Percentiles rank a stretch among this genome's conserved stretches.
Evolutionary conservation across 495 filamentous ascomycete genomes (phyloP).

Genomic region (Penicillium dipodomyicola): DNA sequence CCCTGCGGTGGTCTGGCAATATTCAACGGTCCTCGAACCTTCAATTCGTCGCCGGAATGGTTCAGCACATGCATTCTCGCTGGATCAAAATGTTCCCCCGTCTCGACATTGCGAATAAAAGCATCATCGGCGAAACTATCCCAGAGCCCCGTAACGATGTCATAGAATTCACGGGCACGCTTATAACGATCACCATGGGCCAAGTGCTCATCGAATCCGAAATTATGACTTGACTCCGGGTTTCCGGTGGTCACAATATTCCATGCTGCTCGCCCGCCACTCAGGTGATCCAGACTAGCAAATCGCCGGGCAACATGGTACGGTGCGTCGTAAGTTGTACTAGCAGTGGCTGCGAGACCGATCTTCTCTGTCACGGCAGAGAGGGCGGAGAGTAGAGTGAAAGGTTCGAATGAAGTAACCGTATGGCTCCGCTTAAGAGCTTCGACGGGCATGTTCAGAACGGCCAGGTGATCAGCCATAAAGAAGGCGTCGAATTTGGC

Average conservation of each 20-base stretch:
- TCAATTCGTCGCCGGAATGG: conserved; percentile 49
- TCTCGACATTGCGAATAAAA: conserved; percentile 47
- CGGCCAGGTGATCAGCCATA: conserved; percentile 60
- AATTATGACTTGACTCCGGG: conserved; percentile 38
- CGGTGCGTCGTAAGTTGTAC: conserved; percentile 61
- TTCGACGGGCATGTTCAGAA: conserved; percentile 57
- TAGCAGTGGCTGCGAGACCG: conserved; percentile 54
- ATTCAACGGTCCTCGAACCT: conserved; percentile 49
- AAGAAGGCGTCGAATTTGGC: conserved; percentile 64
- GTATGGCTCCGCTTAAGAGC: conserved; percentile 57
- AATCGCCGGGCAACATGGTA: conserved; percentile 63
- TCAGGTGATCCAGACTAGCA: conserved; percentile 61
- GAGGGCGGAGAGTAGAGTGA: conserved; percentile 50
- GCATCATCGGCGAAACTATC: conserved; percentile 57
- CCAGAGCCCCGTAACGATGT: conserved; percentile 44
- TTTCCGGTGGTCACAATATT: conserved; percentile 43
- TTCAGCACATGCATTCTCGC: conserved; percentile 49
- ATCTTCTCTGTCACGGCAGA: conserved; percentile 48
- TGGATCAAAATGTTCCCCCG: conserved; percentile 48
- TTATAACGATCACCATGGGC: conserved; percentile 39
- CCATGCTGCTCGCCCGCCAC: conserved; percentile 51
- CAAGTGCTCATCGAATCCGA: conserved; percentile 37
- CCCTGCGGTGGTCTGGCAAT: conserved; percentile 54
- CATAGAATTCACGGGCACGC: conserved; percentile 41
- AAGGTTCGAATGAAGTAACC: conserved; percentile 51